Conservation (phyloP, 2,329 filamentous ascomycete genomes). For the Fusarium oxysporum region DNA sequence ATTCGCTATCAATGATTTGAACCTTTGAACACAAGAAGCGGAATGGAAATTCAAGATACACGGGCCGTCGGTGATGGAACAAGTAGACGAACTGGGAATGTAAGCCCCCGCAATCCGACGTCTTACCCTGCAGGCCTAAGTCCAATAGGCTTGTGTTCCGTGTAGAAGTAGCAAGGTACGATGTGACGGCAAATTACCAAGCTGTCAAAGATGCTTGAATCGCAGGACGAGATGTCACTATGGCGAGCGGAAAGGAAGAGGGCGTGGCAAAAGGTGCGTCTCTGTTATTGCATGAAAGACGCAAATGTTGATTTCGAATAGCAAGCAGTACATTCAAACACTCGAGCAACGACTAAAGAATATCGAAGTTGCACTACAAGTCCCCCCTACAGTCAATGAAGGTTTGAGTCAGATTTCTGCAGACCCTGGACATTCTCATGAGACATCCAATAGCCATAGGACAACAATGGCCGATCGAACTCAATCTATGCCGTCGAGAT, state of each 20-base stretch:
- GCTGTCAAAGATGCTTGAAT: neutral
- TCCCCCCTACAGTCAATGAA: rapidly evolving
- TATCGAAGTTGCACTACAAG: neutral
- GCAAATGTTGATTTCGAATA: rapidly evolving
- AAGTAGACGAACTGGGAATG: neutral
- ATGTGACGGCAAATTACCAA: neutral
- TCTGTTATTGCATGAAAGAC: rapidly evolving
- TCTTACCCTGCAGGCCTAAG: neutral
- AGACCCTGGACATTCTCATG: rapidly evolving
- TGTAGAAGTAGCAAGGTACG: neutral
- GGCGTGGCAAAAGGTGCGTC: neutral
- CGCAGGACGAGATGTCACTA: neutral
- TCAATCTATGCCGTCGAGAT: neutral
- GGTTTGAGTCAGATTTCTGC: rapidly evolving
- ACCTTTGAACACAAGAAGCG: rapidly evolving
- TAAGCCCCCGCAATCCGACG: neutral
- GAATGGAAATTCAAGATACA: neutral
- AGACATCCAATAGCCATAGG: rapidly evolving
- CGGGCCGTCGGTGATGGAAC: rapidly evolving
- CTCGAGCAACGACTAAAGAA: neutral
- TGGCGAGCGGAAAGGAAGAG: neutral
- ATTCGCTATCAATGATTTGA: rapidly evolving
- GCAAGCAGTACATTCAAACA: neutral
- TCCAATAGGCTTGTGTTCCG: neutral
- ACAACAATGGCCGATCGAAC: neutral